Conservation (phyloP, 257 asterid genomes). For the Sherardia arvensis region DNA sequence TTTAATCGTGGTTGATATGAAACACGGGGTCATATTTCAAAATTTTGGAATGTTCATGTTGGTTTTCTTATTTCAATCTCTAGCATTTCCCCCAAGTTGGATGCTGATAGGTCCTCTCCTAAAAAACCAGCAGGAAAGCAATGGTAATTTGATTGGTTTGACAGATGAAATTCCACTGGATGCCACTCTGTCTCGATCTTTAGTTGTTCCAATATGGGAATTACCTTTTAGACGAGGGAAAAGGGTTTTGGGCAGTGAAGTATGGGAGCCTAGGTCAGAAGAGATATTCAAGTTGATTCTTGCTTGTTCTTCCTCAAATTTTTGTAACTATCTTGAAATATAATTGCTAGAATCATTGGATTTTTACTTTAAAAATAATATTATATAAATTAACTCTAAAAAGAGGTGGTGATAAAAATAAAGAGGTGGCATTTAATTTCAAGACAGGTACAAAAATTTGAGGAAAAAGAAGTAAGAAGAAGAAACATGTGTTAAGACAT, state of each 20-base stretch:
- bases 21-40: background rate
- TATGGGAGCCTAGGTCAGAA: conserved; percentile 86
- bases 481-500: too few relatives aligned
- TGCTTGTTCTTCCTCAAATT: conserved; percentile 10
- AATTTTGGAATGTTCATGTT: background rate
- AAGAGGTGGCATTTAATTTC: too few relatives aligned
- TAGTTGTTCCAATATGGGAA: conserved; percentile 85
- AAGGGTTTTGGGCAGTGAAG: conserved; percentile 17
- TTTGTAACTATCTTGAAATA: too few relatives aligned
- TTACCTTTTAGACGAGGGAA: conserved; percentile 69
- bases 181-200: conserved; percentile 66
- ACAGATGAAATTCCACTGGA: conserved; percentile 55
- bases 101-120: conserved; percentile 61
- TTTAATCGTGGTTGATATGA: too few relatives aligned
- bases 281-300: conserved; percentile 51
- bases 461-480: conserved; percentile 13
- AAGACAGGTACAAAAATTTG: background rate
- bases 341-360: background rate
- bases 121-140: conserved; percentile 83
- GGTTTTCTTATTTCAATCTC: conserved; percentile 48
- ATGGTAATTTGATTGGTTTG: conserved; percentile 99
- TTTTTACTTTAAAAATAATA: background rate
- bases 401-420: too few relatives aligned
- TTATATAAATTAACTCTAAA: too few relatives aligned
- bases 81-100: conserved; percentile 82